Evolutionary conservation across 176 grass and related monocot species (phyloP).

Genomic region (Rhynchospora tenuis): DNA sequence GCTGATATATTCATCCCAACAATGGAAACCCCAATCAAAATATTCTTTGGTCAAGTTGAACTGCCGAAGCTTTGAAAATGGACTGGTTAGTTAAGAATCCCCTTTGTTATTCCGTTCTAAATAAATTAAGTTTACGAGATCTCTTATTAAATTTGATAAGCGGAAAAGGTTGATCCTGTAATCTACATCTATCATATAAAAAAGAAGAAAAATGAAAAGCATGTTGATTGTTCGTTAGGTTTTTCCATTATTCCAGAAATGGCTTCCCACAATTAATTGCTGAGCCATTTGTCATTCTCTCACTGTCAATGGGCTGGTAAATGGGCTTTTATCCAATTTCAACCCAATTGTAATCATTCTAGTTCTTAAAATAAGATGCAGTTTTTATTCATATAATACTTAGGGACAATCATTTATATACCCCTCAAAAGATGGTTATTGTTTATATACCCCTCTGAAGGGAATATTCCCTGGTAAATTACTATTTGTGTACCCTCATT

Average conservation of each 20-base stretch:
- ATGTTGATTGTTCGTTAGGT: neutral
- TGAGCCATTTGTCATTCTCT: no score
- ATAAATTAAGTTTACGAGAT: neutral
- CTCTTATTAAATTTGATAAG: neutral
- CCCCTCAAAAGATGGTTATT: no score
- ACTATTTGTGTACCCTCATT: no score
- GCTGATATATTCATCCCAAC: neutral
- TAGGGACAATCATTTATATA: no score
- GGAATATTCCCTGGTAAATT: no score
- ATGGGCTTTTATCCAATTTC: no score
- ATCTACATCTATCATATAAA: neutral
- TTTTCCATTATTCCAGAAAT: neutral
- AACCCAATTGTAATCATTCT: no score
- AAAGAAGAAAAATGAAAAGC: neutral
- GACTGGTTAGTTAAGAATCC: neutral
- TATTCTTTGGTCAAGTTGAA: constrained; percentile 20
- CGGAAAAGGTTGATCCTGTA: neutral
- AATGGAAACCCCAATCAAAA: neutral
- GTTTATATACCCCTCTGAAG: no score
- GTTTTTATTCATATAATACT: no score
- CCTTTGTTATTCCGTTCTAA: neutral
- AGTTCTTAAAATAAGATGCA: no score
- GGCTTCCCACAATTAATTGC: no score
- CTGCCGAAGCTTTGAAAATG: neutral
- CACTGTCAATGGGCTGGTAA: no score